Evolutionary conservation across 73 alveolate genomes (phyloP), one percentile per base, ranked within the genome.

Genomic region (Urostyla sp.): DNA sequence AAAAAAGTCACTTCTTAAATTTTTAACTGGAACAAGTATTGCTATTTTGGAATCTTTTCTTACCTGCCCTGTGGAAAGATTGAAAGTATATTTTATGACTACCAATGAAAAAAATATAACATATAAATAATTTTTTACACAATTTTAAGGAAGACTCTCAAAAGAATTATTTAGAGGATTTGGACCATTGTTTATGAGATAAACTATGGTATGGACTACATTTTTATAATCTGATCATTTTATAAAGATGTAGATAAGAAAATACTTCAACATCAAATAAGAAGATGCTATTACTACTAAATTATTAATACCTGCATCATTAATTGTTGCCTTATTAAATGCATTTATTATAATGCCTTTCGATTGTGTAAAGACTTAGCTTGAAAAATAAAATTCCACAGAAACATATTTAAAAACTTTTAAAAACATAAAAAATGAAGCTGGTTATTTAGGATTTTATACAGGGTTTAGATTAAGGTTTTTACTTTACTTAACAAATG

Each of bases 51-150:
- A 86, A 43, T 52, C 90, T 0, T 1, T 48, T 0, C 23, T 86
- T 5, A 31, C 80, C 15, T 72, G 89, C 78, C 94, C 94, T 2
- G 35, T 86, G 18, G 94, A 86, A 45, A 78, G 94, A 53, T 13
- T 77, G n/a, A 84, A 77, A 54, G 90, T 77, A 16, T 86, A 34
- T 49, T 66, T 67, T 43, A 80, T 80, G 84, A 80, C 90, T n/a
- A 16, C 49, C 40, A 30, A 58, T 0, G 35, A 66, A 24, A 48
- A 35, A 5, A 15, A 61, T 34, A 5, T 30, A 20, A 23, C 28
- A 31, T 77, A 67, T 32, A 24, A 44, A 32, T 58, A 57, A 30
- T 86, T 86, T 72, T 53, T 44, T 18, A 28, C 13, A n/a, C 28
- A 6, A 32, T 15, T 23, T 50, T 7, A 40, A n/a, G 73, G 72